Conservation (phyloP, 345 rosid species). For the Melaleuca quinquenervia region DNA sequence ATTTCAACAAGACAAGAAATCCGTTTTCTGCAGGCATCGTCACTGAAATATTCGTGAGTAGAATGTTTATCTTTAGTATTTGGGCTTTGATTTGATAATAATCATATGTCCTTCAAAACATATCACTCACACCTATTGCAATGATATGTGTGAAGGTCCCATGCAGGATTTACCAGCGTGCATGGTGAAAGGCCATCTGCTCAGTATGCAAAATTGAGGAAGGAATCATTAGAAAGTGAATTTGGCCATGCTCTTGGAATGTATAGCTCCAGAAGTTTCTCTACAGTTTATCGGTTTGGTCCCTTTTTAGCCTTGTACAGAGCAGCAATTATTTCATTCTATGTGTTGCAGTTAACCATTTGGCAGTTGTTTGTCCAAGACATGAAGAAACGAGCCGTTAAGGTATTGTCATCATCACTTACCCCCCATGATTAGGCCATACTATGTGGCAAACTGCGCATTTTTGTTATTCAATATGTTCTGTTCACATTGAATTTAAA, state of each 20-base stretch:
- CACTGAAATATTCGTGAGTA: slow-evolving; percentile 38
- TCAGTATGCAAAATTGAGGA: slow-evolving; percentile 80
- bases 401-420: slow-evolving; percentile 21
- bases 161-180: slow-evolving; percentile 51
- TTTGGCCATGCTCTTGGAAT: slow-evolving; percentile 66
- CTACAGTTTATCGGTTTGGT: slow-evolving; percentile 54
- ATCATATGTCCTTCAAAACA: not conserved
- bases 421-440: not conserved
- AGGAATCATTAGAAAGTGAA: slow-evolving; percentile 92
- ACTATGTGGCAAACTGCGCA: not conserved
- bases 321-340: slow-evolving; percentile 72
- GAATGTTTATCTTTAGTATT: not conserved
- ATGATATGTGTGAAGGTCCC: slow-evolving; percentile 30
- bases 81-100: not conserved
- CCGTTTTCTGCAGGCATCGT: slow-evolving; percentile 12
- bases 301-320: slow-evolving; percentile 86
- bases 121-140: not conserved
- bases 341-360: slow-evolving; percentile 62
- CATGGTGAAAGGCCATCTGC: slow-evolving; percentile 79
- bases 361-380: slow-evolving; percentile 65
- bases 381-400: slow-evolving; percentile 59
- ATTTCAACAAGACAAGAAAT: slow-evolving; percentile 8
- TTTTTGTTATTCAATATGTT: not conserved
- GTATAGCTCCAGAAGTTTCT: slow-evolving; percentile 50
- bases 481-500: not conserved